Conservation (phyloP, 192 early-diverging fungal species). For the Coemansia reversa region DNA sequence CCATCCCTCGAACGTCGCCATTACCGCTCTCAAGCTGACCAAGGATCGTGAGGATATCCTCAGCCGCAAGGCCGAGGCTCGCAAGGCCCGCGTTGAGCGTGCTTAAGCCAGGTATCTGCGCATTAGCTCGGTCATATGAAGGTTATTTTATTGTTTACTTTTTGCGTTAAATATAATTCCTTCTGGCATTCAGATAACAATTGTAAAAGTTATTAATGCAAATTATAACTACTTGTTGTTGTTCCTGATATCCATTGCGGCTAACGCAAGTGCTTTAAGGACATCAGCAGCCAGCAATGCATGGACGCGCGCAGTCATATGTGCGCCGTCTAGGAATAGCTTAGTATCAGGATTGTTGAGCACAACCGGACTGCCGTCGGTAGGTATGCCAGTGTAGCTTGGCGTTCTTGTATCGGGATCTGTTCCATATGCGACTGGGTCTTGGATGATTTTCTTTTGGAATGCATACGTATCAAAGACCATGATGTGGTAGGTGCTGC, state of each 20-base stretch:
- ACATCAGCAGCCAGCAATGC: conserved; percentile 28
- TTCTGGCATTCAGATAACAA: neutral
- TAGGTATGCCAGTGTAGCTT: neutral
- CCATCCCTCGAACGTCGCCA: conserved; percentile 98
- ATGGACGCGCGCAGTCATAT: conserved; percentile 43
- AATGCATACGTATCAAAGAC: conserved; percentile 46
- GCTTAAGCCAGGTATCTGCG: conserved; percentile 19
- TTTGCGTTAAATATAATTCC: neutral
- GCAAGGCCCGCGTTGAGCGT: conserved; percentile 38
- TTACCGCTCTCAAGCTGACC: conserved; percentile 94
- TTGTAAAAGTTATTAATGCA: neutral
- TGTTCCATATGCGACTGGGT: conserved; percentile 22
- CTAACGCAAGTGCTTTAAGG: conserved; percentile 14
- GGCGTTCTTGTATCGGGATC: conserved; percentile 21
- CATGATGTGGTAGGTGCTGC: conserved; percentile 1
- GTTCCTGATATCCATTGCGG: neutral
- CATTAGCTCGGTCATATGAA: neutral
- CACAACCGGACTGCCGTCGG: neutral
- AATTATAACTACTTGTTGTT: conserved; percentile 1
- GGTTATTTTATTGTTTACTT: neutral
- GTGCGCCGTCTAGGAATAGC: conserved; percentile 41
- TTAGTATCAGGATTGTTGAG: conserved; percentile 14
- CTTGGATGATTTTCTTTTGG: conserved; percentile 21
- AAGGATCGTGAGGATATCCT: conserved; percentile 93
- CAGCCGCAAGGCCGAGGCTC: conserved; percentile 74